Base-by-base conservation (phyloP, 257 asterid species). In the Rehmannia glutinosa region DNA sequence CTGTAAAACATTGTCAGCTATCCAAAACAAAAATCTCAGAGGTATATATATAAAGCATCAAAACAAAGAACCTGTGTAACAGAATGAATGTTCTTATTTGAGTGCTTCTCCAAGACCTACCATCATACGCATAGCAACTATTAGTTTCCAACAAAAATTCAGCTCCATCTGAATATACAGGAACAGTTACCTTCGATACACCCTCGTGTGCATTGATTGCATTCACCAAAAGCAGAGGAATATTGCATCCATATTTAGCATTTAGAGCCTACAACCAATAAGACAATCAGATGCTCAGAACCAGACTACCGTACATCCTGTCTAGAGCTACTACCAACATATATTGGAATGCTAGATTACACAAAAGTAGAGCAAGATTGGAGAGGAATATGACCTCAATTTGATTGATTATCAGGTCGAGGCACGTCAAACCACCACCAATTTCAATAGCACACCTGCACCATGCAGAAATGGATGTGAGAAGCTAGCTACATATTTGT, bases 141-240 rank as follows among this genome's bases (percentile, higher is more conserved):
- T 87, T 54, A 84, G 74, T 75, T 73, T 74, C 43, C 69, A 53
- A 28, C 47, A 71, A 57, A 35, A 38, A 45, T 11, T 45, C 62
- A 57, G 15, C 28, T 72, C 57, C 64, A 61, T 57, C 71, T 38
- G 69, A 64, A 65, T 52, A 54, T 16, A 51, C 41, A 58, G 36
- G 67, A 33, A 66, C 51, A 69, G 51, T 74, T 84, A 90, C 98
- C 97, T 92, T 82, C 78, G 75, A 69, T 71, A 85, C 73, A 69
- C 66, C 71, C 54, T 69, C 88, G 71, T 90, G 94, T 24, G 84
- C 78, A 70, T 70, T 75, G 45, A 21, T 53, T 51, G 87, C 76
- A 79, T 82, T 87, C 74, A 86, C 84, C 79, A 87, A 71, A 63
- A 87, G 78, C 75, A 92, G 71, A 49, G 97, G 98, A 77, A 92